Evolutionary conservation across 2,329 filamentous ascomycete species (phyloP).

Genomic region (Aspergillus sp.): DNA sequence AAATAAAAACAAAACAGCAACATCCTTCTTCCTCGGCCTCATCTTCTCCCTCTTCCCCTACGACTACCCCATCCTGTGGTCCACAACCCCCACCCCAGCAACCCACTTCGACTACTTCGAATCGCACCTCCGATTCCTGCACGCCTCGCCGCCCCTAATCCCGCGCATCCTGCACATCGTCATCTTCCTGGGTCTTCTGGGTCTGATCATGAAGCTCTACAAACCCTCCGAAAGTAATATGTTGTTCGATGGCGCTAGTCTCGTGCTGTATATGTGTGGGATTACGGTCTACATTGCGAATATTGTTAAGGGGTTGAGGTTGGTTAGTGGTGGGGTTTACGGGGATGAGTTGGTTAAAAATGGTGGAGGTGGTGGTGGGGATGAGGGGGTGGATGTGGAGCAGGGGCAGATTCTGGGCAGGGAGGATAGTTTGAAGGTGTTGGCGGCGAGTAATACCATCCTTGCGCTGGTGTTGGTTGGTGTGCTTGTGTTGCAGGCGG

Average conservation of each 20-base stretch:
- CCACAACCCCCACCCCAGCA: constrained; percentile 41
- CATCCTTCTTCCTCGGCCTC: constrained; percentile 97
- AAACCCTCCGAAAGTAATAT: constrained; percentile 90
- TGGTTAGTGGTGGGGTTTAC: constrained; percentile 73
- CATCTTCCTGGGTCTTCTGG: constrained; percentile 81
- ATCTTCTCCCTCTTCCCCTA: constrained; percentile 96
- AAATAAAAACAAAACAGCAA: constrained; percentile 55
- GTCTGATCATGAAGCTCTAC: constrained; percentile 94
- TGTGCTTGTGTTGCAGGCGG: constrained; percentile 88
- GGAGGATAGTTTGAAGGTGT: constrained; percentile 86
- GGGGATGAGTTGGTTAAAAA: constrained; percentile 43
- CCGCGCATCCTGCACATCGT: constrained; percentile 92
- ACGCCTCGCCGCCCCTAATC: constrained; percentile 89
- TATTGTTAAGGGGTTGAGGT: constrained; percentile 89
- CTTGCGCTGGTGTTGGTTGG: constrained; percentile 88
- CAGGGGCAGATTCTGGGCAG: constrained; percentile 72
- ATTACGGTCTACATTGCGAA: constrained; percentile 93
- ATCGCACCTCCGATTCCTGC: constrained; percentile 84
- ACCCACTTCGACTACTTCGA: constrained; percentile 83
- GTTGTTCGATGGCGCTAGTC: constrained; percentile 78
- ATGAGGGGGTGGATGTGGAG: constrained; percentile 41
- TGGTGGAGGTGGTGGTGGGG: constrained; percentile 12
- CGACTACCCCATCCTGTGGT: constrained; percentile 58
- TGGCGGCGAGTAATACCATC: constrained; percentile 95
- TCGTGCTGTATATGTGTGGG: constrained; percentile 78